Percentiles rank a stretch among this genome's conserved stretches.
Evolutionary conservation across 805 yeast genomes (phyloP).

Genomic region (Ogataea angusta): DNA sequence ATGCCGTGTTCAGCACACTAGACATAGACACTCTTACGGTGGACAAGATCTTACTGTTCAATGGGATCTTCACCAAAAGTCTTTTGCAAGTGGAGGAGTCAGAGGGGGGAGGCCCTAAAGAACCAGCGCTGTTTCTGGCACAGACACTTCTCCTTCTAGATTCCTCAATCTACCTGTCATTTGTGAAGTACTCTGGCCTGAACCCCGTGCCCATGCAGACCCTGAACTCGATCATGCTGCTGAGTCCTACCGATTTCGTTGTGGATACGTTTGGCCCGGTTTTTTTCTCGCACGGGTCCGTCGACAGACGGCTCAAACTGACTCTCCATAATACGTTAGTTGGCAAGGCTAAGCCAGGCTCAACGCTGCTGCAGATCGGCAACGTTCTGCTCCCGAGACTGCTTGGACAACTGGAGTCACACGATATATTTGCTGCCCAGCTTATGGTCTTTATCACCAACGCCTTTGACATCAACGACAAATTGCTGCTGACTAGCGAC

Average conservation of each 20-base stretch:
- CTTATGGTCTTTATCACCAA: conserved; percentile 23
- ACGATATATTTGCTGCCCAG: conserved; percentile 24
- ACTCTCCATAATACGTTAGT: conserved; percentile 25
- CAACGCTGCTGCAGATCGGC: conserved; percentile 29
- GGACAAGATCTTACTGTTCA: conserved; percentile 17
- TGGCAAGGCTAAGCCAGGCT: conserved; percentile 34
- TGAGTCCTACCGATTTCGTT: conserved; percentile 21
- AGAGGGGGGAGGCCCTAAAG: neutral
- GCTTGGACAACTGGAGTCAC: conserved; percentile 17
- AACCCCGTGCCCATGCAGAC: conserved; percentile 29
- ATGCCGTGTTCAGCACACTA: neutral
- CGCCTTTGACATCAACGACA: conserved; percentile 31
- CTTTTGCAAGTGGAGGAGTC: conserved; percentile 5
- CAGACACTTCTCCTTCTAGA: conserved; percentile 22
- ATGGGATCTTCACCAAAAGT: conserved; percentile 12
- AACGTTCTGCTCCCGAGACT: conserved; percentile 25
- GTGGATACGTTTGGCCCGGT: conserved; percentile 21
- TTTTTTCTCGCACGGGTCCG: conserved; percentile 13
- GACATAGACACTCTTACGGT: conserved; percentile 7
- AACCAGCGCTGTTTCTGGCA: conserved; percentile 3
- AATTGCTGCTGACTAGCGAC: conserved; percentile 25
- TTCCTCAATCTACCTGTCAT: conserved; percentile 19
- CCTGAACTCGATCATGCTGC: conserved; percentile 22
- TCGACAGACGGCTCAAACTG: conserved; percentile 19
- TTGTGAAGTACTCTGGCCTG: conserved; percentile 9